Evolutionary conservation across 805 yeast genomes (phyloP).

Genomic region (Hemisphaericaspora nanyangensis): DNA sequence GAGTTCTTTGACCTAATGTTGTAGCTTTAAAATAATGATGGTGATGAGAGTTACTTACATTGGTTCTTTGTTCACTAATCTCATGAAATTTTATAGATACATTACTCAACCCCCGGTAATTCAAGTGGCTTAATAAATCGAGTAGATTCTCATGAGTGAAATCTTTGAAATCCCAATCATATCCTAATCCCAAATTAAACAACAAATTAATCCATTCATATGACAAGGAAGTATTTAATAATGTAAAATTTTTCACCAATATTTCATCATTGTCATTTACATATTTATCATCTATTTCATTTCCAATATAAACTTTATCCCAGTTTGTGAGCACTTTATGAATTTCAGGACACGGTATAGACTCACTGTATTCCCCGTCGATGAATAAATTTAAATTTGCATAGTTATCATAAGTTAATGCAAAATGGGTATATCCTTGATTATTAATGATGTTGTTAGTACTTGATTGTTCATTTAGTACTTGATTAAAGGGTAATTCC

Average conservation of each 20-base stretch:
- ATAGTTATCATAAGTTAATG: conserved; percentile 33
- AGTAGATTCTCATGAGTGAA: conserved; percentile 30
- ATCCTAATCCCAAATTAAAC: conserved; percentile 43
- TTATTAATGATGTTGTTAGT: background rate
- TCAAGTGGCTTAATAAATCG: conserved; percentile 39
- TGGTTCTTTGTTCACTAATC: conserved; percentile 13
- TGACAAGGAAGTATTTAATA: conserved; percentile 34
- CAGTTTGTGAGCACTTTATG: conserved; percentile 24
- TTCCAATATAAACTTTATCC: conserved; percentile 37
- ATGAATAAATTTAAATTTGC: conserved; percentile 42
- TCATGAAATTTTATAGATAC: conserved; percentile 34
- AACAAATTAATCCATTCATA: conserved; percentile 52
- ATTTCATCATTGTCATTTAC: conserved; percentile 20
- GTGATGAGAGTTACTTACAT: conserved; percentile 3
- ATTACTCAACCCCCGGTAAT: conserved; percentile 30
- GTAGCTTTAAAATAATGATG: background rate
- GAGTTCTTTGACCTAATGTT: background rate
- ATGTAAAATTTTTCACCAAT: conserved; percentile 32
- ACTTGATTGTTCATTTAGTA: conserved; percentile 1
- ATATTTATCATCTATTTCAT: conserved; percentile 8
- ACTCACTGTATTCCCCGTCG: conserved; percentile 47
- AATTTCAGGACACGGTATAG: conserved; percentile 35
- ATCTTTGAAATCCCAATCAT: conserved; percentile 44
- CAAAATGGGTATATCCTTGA: conserved; percentile 25
- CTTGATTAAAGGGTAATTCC: conserved; percentile 33